These are phyloP conservation scores for Sphenostylis stenocarpa DNA, from an alignment of 306 rosid species.

Conservation along the genomic window DNA sequence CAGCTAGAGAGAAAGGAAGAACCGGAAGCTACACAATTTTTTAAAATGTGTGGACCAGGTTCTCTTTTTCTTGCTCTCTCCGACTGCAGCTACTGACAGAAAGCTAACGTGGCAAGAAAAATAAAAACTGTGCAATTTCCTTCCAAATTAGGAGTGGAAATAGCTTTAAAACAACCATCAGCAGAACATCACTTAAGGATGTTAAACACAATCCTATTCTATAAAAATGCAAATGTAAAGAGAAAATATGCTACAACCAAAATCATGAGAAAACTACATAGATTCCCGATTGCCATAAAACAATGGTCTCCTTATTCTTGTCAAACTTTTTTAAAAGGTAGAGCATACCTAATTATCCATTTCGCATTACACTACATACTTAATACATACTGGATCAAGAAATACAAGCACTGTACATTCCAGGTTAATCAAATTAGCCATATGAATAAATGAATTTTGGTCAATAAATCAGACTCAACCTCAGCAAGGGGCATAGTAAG, in stretches of 20 bases:
- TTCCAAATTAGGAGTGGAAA: conserved; percentile 2
- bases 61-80: not conserved
- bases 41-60: not conserved
- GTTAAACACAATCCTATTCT: not conserved
- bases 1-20: conserved; percentile 11
- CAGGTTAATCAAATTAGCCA: conserved; percentile 16
- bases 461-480: conserved; percentile 4
- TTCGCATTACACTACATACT: conserved; percentile 2
- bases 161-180: not conserved
- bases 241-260: conserved; percentile 9
- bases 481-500: not conserved
- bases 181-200: not conserved
- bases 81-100: not conserved
- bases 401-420: conserved; percentile 1
- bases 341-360: not conserved
- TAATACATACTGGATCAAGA: conserved; percentile 9
- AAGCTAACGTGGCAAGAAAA: conserved; percentile 7
- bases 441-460: conserved; percentile 20
- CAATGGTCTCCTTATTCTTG: not conserved
- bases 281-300: not conserved
- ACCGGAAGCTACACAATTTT: not conserved
- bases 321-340: not conserved
- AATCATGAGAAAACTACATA: conserved; percentile 15
- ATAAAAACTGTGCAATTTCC: not conserved
- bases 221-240: not conserved